A percentile compares a stretch with the other conserved stretches of the same genome.
These are phyloP conservation scores for Trichomonascaceae sp. DNA, from an alignment of 1,139 yeast genomes.

Conservation along the genomic window DNA sequence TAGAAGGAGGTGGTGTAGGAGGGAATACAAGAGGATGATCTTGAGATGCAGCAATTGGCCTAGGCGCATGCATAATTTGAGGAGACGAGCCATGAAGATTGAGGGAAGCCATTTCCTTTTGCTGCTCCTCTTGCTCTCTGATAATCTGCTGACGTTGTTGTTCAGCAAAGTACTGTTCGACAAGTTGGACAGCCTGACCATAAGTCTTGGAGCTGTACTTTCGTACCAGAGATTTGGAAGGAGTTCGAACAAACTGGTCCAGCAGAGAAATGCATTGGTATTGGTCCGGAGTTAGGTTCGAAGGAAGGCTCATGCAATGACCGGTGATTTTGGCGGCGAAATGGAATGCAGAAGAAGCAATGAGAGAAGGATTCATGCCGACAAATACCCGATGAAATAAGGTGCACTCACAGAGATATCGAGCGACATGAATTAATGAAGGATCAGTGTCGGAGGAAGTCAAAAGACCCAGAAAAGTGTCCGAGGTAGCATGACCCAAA, in stretches of 20 bases:
- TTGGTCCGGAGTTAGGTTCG: conserved; percentile 20
- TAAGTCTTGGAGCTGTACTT: conserved; percentile 30
- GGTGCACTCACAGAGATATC: conserved; percentile 74
- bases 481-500: conserved; percentile 52
- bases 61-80: conserved; percentile 17
- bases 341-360: conserved; percentile 64
- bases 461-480: conserved; percentile 31
- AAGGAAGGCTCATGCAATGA: conserved; percentile 27
- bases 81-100: background rate
- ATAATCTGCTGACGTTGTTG: conserved; percentile 7
- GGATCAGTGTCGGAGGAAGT: conserved; percentile 23
- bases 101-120: background rate
- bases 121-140: conserved; percentile 11
- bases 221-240: conserved; percentile 33
- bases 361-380: conserved; percentile 51
- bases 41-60: conserved; percentile 22
- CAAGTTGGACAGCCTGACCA: conserved; percentile 28
- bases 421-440: conserved; percentile 35
- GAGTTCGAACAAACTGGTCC: conserved; percentile 31
- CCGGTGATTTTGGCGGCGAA: conserved; percentile 63
- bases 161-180: conserved; percentile 24
- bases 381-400: conserved; percentile 66
- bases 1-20: conserved; percentile 20
- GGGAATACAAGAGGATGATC: conserved; percentile 14
- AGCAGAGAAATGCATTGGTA: conserved; percentile 30